Conservation (phyloP, 1,139 yeast genomes). For the Pneumocystis jirovecii region DNA sequence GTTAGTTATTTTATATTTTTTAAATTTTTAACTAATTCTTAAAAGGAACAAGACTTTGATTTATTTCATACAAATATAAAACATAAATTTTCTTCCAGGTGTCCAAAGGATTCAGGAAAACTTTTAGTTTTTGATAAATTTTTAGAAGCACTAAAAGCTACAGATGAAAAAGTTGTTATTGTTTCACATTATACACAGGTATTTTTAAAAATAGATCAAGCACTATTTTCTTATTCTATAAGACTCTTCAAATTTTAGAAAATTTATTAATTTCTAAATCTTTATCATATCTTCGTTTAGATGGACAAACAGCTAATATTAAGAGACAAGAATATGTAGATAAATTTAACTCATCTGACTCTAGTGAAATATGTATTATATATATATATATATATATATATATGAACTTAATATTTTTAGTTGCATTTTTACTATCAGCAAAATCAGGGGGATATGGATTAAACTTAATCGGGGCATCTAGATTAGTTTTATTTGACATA, state of each 20-base stretch:
- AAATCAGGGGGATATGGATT: conserved; percentile 87
- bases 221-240: not conserved
- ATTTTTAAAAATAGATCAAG: not conserved
- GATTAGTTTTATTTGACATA: conserved; percentile 69
- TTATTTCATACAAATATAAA: conserved; percentile 1
- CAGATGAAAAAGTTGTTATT: conserved; percentile 63
- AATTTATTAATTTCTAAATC: conserved; percentile 36
- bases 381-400: conserved; percentile 10
- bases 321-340: conserved; percentile 52
- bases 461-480: conserved; percentile 77
- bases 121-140: conserved; percentile 23
- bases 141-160: conserved; percentile 20
- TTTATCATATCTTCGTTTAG: conserved; percentile 48
- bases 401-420: conserved; percentile 20
- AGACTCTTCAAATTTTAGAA: conserved; percentile 63
- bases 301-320: conserved; percentile 66
- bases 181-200: conserved; percentile 73
- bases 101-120: conserved; percentile 21
- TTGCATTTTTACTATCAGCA: conserved; percentile 68
- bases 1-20: not conserved
- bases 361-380: conserved; percentile 15
- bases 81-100: not conserved
- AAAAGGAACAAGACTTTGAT: conserved; percentile 2
- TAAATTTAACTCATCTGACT: conserved; percentile 43
- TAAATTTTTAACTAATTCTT: not conserved